Evolutionary conservation across 208 protist species (phyloP).

Genomic region (Wallacemonas rigidus): DNA sequence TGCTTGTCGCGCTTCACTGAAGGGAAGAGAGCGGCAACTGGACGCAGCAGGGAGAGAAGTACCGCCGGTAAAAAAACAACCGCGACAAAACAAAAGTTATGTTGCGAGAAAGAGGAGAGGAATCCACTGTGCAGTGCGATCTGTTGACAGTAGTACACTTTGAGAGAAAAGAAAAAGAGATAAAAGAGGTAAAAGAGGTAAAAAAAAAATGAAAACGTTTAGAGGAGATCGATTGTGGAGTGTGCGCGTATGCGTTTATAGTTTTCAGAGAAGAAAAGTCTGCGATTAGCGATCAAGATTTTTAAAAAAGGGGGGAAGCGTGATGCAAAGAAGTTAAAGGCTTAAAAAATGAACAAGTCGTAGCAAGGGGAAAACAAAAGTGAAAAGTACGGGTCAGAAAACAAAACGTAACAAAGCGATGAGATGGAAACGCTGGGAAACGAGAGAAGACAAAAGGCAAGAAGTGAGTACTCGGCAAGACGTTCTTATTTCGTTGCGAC

Average conservation of each 20-base stretch:
- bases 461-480: not conserved
- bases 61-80: no score
- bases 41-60: no score
- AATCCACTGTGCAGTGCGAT: not conserved
- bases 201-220: slow-evolving; percentile 11
- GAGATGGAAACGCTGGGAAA: not conserved
- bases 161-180: not conserved
- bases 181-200: slow-evolving; percentile 1
- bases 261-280: not conserved
- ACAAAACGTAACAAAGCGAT: slow-evolving; percentile 1
- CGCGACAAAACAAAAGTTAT: no score
- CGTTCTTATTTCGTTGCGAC: no score
- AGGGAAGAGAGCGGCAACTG: no score
- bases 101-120: not conserved
- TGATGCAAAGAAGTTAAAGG: not conserved
- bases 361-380: not conserved
- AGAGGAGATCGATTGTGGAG: no score
- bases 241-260: no score
- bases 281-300: not conserved
- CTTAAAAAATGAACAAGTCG: not conserved
- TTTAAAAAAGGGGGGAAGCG: not conserved
- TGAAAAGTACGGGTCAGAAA: not conserved
- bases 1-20: no score
- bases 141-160: not conserved
- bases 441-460: not conserved